Evolutionary conservation across 495 filamentous ascomycete species (phyloP).

Genomic region (Penicillium cataractarum): DNA sequence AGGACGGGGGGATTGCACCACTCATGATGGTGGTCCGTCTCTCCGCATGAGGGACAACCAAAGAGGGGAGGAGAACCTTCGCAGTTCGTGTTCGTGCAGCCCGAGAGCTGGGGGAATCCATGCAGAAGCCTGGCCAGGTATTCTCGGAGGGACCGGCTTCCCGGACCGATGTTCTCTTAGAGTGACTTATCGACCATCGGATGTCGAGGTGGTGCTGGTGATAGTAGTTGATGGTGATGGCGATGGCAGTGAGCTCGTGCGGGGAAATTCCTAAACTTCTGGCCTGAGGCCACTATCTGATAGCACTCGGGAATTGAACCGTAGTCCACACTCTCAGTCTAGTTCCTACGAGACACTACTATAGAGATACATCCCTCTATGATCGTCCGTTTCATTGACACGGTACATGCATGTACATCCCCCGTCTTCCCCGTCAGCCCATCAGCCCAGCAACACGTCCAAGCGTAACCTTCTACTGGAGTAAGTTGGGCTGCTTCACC

Average conservation of each 20-base stretch:
- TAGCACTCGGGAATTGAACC: not conserved
- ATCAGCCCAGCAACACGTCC: not conserved
- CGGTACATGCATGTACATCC: not conserved
- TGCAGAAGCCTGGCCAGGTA: not conserved
- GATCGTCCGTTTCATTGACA: not conserved
- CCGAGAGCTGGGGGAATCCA: constrained; percentile 1
- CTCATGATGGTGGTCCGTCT: constrained; percentile 15
- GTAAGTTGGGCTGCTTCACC: constrained; percentile 2
- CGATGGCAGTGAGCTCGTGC: constrained; percentile 4
- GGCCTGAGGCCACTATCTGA: not conserved
- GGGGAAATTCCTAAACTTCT: not conserved
- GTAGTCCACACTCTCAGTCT: not conserved
- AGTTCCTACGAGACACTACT: not conserved
- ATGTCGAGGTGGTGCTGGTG: not conserved
- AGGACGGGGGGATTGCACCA: constrained; percentile 16
- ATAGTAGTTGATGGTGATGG: not conserved
- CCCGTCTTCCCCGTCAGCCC: constrained; percentile 6
- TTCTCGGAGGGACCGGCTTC: not conserved
- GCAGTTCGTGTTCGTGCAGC: constrained; percentile 18
- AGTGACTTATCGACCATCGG: not conserved
- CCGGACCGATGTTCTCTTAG: not conserved
- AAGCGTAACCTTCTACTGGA: constrained; percentile 6
- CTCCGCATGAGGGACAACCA: constrained; percentile 31
- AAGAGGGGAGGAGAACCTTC: constrained; percentile 12
- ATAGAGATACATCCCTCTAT: not conserved